phyloP scores from a whole-genome alignment of 257 asterid species.

The Petunia secreta region DNA sequence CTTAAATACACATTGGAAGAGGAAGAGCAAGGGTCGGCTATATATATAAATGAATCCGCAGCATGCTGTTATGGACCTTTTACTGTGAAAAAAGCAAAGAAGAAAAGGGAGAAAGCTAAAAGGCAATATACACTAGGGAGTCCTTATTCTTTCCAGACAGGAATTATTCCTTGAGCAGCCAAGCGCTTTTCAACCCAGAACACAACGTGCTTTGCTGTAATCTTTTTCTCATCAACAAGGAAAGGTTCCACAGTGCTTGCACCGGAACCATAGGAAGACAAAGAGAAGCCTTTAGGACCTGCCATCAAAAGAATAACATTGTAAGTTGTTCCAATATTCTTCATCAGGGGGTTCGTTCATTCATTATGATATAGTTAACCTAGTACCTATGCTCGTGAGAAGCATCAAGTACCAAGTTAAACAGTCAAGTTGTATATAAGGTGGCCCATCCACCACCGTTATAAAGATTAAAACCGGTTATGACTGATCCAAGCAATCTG shows the following conservation, averaged over 20 bases:
- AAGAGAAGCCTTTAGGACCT: slow-evolving; percentile 82
- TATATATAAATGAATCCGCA: slow-evolving; percentile 4
- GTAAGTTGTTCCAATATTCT: background rate
- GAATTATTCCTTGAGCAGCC: slow-evolving; percentile 94
- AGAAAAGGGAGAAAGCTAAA: background rate
- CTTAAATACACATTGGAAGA: slow-evolving; percentile 13
- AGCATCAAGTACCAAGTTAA: no score
- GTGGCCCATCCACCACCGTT: no score
- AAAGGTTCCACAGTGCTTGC: slow-evolving; percentile 87
- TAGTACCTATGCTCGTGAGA: no score
- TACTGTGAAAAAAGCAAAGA: background rate
- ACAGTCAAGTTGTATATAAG: no score
- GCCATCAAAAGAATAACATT: slow-evolving; percentile 21
- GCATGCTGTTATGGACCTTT: background rate
- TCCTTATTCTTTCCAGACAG: slow-evolving; percentile 71
- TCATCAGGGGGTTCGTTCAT: background rate
- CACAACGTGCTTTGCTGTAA: slow-evolving; percentile 68
- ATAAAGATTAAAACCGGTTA: background rate
- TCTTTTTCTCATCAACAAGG: slow-evolving; percentile 81
- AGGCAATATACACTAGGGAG: background rate
- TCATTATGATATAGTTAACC: no score
- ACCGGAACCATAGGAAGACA: slow-evolving; percentile 69
- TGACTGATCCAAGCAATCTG: background rate
- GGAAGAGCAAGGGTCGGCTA: slow-evolving; percentile 6
- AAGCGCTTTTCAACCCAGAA: slow-evolving; percentile 96